Base-by-base conservation (phyloP, 805 yeast genomes). In the Scheffersomyces stipitis region DNA sequence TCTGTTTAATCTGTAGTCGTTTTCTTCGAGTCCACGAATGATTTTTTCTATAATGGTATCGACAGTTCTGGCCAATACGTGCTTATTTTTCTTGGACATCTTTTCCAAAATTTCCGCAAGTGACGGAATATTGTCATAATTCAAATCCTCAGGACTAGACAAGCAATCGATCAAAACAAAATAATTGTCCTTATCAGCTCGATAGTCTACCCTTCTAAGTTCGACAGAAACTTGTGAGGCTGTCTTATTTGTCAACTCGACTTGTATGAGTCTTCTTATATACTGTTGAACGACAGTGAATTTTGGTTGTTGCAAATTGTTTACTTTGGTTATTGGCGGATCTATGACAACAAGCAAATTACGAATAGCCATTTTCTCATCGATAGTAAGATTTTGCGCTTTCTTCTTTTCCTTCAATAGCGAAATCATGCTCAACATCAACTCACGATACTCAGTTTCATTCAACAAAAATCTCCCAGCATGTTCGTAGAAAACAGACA, bases 401-500 rank as follows among this genome's bases (percentile, higher is more conserved):
- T 69, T 74, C 34, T 72, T 69, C 40, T 76, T 74, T 20, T 61
- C 66, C 42, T 72, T 73, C 28, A 87, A 57, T 4, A 83, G 53
- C 4, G 64, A 70, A 26, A 88, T 60, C 82, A 86, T 75, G 41
- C 79, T 81, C 12, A 67, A 66, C 76, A 86, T 86, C 24, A 78
- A 64, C 5, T 65, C 72, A 32, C 64, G 66, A 41, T 79, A 81
- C 16, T 80, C 86, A 0, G 78, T 72, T 17, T 69, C 73, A 42
- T 76, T 64, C 30, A 83, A 54, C 33, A 89, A 65, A 40, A 80
- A 77, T 39, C 78, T 68, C 0, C 96, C 96, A 47, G 86, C 73
- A 26, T 77, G 68, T 49, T 89, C 95, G 50, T 87, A 82, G 29
- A 87, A 62, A n/a, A 81, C 71, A 7, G 79, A 69, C 38, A 89